A percentile compares a stretch with the other conserved stretches of the same genome.
Conservation (phyloP, 2,329 filamentous ascomycete genomes). For the Diatrype stigma region DNA sequence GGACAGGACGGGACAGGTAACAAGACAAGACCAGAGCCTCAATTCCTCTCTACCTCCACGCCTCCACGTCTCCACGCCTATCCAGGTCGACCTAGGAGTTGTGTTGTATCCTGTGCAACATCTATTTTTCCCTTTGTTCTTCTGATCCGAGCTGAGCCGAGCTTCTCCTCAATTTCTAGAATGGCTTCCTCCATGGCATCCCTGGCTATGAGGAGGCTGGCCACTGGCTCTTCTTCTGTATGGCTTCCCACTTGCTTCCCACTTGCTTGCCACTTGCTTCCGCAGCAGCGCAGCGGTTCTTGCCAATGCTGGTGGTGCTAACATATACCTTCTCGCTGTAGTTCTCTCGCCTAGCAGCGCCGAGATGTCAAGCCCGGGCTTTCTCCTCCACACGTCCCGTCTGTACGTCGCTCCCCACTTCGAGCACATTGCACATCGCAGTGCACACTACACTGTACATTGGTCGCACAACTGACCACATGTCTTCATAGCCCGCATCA, state of each 20-base stretch:
- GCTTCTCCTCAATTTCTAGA: conserved; percentile 15
- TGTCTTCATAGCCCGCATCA: conserved; percentile 64
- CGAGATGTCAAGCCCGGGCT: conserved; percentile 61
- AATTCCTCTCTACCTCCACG: conserved; percentile 3
- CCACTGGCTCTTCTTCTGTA: conserved; percentile 53
- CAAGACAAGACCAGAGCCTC: neutral
- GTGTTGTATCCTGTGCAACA: neutral
- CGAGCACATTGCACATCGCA: conserved; percentile 1
- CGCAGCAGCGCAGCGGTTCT: no score
- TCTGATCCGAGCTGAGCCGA: neutral
- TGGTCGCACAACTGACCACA: conserved; percentile 9
- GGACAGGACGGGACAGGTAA: neutral
- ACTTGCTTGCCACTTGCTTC: no score
- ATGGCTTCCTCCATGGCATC: conserved; percentile 64
- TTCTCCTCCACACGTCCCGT: conserved; percentile 86
- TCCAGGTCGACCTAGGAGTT: neutral
- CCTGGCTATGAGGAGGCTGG: conserved; percentile 60
- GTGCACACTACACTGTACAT: no score
- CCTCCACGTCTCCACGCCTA: neutral
- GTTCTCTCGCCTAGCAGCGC: conserved; percentile 55
- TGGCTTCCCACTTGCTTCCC: conserved; percentile 33
- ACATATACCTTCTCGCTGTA: conserved; percentile 27
- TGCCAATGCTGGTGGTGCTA: neutral
- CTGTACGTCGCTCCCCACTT: conserved; percentile 46
- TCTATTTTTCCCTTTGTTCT: conserved; percentile 3